Percentiles rank a stretch among this genome's conserved stretches.
phyloP scores from a whole-genome alignment of 257 asterid species.

The Primulina huaijiensis region DNA sequence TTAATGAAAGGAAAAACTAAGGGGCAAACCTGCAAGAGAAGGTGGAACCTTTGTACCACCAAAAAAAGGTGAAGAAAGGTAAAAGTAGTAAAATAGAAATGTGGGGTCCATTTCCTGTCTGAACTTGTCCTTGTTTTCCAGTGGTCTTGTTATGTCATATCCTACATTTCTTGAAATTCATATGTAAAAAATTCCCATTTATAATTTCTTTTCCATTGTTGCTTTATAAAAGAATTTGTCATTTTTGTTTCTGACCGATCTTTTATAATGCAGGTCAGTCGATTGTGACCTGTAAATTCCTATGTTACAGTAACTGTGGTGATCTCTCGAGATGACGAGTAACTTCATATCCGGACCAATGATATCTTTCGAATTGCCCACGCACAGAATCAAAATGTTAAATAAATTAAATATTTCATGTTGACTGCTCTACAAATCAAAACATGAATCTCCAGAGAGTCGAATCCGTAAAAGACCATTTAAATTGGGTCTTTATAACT shows the following conservation, averaged over 20 bases:
- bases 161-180: conserved; percentile 23
- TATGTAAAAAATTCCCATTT: neutral
- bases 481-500: no score
- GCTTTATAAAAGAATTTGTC: neutral
- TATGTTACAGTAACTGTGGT: conserved; percentile 24
- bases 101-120: conserved; percentile 51
- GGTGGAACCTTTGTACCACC: conserved; percentile 26
- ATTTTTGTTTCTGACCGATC: conserved; percentile 23
- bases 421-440: no score
- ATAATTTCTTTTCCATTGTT: neutral
- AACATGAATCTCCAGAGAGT: no score
- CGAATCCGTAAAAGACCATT: no score
- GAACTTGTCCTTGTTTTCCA: conserved; percentile 43
- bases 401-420: no score
- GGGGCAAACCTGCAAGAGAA: conserved; percentile 24
- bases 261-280: conserved; percentile 21
- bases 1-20: conserved; percentile 18
- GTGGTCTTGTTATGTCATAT: conserved; percentile 55
- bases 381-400: no score
- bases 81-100: conserved; percentile 18
- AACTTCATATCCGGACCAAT: no score
- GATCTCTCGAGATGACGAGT: neutral
- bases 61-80: conserved; percentile 20
- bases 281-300: conserved; percentile 32
- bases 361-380: no score